Conservation (phyloP, 371 early-diverging fungal genomes). For the Mucor ambiguus region DNA sequence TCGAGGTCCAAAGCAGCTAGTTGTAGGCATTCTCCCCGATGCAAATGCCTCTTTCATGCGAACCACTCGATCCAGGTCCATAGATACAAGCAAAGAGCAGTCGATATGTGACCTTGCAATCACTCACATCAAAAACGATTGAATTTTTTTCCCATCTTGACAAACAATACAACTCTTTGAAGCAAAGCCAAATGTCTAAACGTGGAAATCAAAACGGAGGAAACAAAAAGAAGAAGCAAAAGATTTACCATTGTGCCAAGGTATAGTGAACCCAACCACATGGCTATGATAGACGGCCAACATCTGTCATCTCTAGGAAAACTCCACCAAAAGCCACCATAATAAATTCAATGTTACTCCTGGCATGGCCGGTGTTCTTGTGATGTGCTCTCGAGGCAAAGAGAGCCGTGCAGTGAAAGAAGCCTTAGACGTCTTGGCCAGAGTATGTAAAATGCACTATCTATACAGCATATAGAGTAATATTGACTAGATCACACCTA, state of each 20-base stretch:
- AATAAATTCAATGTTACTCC: conserved; percentile 33
- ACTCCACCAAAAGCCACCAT: conserved; percentile 4
- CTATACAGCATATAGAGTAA: background rate
- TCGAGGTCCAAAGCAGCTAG: background rate
- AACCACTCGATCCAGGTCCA: background rate
- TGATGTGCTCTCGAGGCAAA: conserved; percentile 61
- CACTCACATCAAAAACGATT: background rate
- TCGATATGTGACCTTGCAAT: conserved; percentile 2
- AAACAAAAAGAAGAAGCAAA: conserved; percentile 44
- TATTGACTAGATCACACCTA: conserved; percentile 8
- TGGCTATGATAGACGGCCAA: background rate
- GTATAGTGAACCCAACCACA: background rate
- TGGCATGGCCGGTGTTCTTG: conserved; percentile 66
- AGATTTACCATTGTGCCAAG: conserved; percentile 29
- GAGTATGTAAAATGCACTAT: conserved; percentile 37
- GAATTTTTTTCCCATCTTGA: background rate
- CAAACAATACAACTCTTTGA: background rate
- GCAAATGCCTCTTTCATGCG: background rate
- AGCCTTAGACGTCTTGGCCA: conserved; percentile 57
- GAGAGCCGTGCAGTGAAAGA: conserved; percentile 63
- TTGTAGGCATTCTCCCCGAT: background rate
- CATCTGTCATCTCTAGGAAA: background rate
- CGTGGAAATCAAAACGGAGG: conserved; percentile 22
- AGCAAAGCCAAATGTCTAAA: conserved; percentile 23
- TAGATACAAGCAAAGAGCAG: background rate